A percentile compares a stretch with the other conserved stretches of the same genome.
Evolutionary conservation across 192 early-diverging fungal genomes (phyloP).

Genomic region (Entophlyctis luteolus): DNA sequence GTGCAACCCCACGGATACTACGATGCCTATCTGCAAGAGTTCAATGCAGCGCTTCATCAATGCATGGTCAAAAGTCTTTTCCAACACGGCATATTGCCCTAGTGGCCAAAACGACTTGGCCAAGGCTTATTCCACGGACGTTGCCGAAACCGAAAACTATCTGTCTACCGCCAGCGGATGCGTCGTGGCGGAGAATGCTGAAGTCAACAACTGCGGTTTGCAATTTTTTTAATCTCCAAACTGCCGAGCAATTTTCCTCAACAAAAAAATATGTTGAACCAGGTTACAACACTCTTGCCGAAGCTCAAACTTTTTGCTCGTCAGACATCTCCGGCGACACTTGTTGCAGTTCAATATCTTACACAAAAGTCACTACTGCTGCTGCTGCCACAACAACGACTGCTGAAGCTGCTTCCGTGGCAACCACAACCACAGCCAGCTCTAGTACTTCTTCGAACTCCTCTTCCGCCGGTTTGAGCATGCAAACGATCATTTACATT

Average conservation of each 20-base stretch:
- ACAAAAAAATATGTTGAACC: not conserved
- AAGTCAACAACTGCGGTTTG: conserved; percentile 9
- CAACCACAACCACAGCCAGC: not conserved
- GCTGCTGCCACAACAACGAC: not conserved
- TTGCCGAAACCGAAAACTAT: too few species aligned
- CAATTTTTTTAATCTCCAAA: not conserved
- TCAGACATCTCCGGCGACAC: not conserved
- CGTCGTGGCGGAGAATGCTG: conserved; percentile 4
- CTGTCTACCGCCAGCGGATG: not conserved
- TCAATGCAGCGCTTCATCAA: not conserved
- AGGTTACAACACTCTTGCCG: conserved; percentile 8
- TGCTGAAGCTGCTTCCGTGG: not conserved
- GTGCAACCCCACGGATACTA: not conserved
- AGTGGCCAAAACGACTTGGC: not conserved
- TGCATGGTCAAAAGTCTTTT: not conserved
- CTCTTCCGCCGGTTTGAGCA: not conserved
- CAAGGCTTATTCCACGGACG: too few species aligned
- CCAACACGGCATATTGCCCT: not conserved
- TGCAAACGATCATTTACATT: conserved; percentile 7
- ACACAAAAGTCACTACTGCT: not conserved
- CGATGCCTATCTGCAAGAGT: not conserved
- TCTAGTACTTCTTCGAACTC: not conserved
- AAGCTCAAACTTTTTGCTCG: conserved; percentile 7
- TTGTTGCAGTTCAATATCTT: not conserved
- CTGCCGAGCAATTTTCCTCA: not conserved